Conservation (phyloP, 2,329 filamentous ascomycete species). For the Cercospora sp. region DNA sequence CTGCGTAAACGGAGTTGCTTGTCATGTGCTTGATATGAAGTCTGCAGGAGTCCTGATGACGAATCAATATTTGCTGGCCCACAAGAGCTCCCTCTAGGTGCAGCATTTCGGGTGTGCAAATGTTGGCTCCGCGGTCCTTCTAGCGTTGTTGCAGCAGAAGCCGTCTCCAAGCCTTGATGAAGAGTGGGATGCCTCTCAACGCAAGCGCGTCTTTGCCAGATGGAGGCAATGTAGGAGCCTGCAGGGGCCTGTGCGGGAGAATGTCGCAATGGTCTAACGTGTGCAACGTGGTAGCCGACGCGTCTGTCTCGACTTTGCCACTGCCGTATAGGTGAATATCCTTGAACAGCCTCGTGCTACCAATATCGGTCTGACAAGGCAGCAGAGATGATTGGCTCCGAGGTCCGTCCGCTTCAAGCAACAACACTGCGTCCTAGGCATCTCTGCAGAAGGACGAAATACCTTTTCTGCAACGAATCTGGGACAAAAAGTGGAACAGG, state of each 20-base stretch:
- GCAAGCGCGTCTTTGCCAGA: neutral
- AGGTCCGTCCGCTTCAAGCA: neutral
- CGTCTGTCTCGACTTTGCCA: neutral
- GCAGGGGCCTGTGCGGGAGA: neutral
- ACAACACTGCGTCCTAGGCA: neutral
- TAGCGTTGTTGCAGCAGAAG: neutral
- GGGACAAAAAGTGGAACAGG: neutral
- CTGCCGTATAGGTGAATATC: neutral
- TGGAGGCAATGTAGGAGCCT: neutral
- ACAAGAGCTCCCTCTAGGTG: neutral
- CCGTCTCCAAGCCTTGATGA: neutral
- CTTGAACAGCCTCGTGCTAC: neutral
- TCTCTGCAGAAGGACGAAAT: neutral
- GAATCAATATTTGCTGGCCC: slow-evolving; percentile 5
- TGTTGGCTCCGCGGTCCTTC: neutral
- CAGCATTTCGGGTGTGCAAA: neutral
- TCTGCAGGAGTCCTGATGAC: neutral
- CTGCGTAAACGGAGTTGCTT: neutral
- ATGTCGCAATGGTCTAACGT: neutral
- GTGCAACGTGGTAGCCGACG: neutral
- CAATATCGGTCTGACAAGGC: neutral
- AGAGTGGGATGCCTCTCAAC: neutral
- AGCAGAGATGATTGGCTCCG: neutral
- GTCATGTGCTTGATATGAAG: neutral
- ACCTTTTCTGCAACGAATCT: neutral